Evolutionary conservation across 2,329 filamentous ascomycete genomes (phyloP), one percentile per base, ranked within the genome.

Genomic region (Plenodomus lindquistii): DNA sequence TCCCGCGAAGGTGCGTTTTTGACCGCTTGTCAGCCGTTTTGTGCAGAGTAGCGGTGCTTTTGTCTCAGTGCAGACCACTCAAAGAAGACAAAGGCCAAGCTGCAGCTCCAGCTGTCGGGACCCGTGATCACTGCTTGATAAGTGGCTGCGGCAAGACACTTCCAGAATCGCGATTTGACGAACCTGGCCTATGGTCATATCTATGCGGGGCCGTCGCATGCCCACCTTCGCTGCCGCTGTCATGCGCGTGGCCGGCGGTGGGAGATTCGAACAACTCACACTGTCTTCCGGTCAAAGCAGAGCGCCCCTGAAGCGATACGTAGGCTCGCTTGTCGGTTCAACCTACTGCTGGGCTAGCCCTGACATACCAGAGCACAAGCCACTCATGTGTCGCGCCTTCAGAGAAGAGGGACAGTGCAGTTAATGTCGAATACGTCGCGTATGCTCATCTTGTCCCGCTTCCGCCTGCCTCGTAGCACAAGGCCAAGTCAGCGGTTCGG

Each of bases 31-130:
- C 35, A 37, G 24, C 37, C 38, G 17, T 29, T 21, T 40, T 48
- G 16, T 4, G 40, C 27, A 36, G 42, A 54, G 59, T 50, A 43
- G 52, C 57, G 57, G 59, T 62, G 57, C 57, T 60, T 47, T 46
- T 67, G 62, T 69, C 54, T 65, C 52, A 63, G 52, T 53, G 40
- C 48, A 59, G 61, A 67, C 65, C 63, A 61, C 65, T 55, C 51
- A 47, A 48, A 60, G 50, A 39, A 27, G 17, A 40, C 50, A 50
- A 54, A 52, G 40, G 38, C 52, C 52, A 60, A 53, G 48, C 55
- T 59, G 55, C 57, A 61, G 55, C 48, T 50, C 36, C 35, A 45
- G 39, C 55, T 64, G 56, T 45, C 35, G 49, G 44, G 16, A 60
- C 40, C 57, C 55, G 52, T 53, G 54, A 48, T 31, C 45, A 31